Evolutionary conservation across 192 early-diverging fungal genomes (phyloP).

Genomic region (Mortierella alpina): DNA sequence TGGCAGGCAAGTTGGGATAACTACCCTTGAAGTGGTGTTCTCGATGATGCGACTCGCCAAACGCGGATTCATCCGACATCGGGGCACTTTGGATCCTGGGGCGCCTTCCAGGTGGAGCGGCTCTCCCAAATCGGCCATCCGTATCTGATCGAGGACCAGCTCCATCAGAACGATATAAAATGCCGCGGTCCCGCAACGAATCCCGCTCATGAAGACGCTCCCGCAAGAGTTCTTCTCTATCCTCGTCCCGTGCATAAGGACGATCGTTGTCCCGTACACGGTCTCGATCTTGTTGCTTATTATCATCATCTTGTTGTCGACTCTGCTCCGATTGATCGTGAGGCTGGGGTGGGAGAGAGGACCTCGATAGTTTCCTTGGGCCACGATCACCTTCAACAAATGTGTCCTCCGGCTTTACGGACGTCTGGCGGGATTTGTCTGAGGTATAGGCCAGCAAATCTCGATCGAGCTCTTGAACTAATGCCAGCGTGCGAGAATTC

Average conservation of each 20-base stretch:
- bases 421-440: slow-evolving; percentile 22
- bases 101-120: background rate
- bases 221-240: background rate
- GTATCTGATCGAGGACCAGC: slow-evolving; percentile 14
- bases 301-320: background rate
- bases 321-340: slow-evolving; percentile 8
- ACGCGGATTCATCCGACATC: background rate
- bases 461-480: slow-evolving; percentile 30
- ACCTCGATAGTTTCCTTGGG: background rate
- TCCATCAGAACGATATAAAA: slow-evolving; percentile 10
- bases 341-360: background rate
- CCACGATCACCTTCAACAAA: background rate
- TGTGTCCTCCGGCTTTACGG: slow-evolving; percentile 6
- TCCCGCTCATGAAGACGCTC: slow-evolving; percentile 1
- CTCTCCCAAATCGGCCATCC: background rate
- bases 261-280: background rate
- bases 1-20: slow-evolving; percentile 6
- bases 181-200: slow-evolving; percentile 6
- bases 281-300: background rate
- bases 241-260: slow-evolving; percentile 2
- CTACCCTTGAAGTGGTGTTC: slow-evolving; percentile 9
- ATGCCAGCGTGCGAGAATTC: slow-evolving; percentile 7
- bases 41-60: slow-evolving; percentile 4
- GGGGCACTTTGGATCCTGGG: slow-evolving; percentile 24
- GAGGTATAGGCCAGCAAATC: slow-evolving; percentile 25